A percentile compares a stretch with the other conserved stretches of the same genome.
phyloP scores from a whole-genome alignment of 495 filamentous ascomycete species.

The Patellaria atrata region DNA sequence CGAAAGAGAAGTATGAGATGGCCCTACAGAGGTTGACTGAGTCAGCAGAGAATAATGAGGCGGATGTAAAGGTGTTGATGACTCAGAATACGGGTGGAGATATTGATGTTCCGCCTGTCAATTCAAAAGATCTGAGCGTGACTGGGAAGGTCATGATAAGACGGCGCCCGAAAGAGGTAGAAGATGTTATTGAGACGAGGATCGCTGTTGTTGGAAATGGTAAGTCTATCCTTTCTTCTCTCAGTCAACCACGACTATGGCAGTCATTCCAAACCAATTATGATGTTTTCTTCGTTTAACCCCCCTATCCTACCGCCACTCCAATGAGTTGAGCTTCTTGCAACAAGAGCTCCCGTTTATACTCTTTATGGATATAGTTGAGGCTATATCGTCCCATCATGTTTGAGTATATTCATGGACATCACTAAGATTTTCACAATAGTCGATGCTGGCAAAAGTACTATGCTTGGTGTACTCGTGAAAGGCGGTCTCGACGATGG shows the following conservation, averaged over 20 bases:
- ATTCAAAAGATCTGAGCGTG: constrained; percentile 52
- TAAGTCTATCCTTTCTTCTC: constrained; percentile 24
- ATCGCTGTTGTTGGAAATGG: constrained; percentile 95
- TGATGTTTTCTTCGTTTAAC: no score
- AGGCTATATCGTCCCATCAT: no score
- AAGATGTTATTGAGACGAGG: constrained; percentile 87
- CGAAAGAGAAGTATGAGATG: constrained; percentile 61
- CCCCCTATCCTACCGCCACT: no score
- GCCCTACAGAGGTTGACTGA: constrained; percentile 53
- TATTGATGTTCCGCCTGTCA: constrained; percentile 45
- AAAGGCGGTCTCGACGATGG: constrained; percentile 95
- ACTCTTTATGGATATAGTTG: no score
- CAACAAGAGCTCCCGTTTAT: no score
- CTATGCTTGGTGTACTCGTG: constrained; percentile 90
- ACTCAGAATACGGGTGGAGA: constrained; percentile 82
- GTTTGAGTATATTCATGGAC: no score
- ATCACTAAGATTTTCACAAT: neutral
- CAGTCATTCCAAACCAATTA: no score
- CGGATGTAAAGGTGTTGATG: constrained; percentile 64
- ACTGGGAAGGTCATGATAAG: constrained; percentile 78
- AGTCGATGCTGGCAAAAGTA: constrained; percentile 95
- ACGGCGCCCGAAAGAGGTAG: constrained; percentile 53
- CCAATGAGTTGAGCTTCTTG: no score
- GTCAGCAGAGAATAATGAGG: constrained; percentile 49
- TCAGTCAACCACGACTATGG: neutral